A percentile compares a stretch with the other conserved stretches of the same genome.
Evolutionary conservation across 257 asterid species (phyloP).

Genomic region (Thymus quinquecostatus): DNA sequence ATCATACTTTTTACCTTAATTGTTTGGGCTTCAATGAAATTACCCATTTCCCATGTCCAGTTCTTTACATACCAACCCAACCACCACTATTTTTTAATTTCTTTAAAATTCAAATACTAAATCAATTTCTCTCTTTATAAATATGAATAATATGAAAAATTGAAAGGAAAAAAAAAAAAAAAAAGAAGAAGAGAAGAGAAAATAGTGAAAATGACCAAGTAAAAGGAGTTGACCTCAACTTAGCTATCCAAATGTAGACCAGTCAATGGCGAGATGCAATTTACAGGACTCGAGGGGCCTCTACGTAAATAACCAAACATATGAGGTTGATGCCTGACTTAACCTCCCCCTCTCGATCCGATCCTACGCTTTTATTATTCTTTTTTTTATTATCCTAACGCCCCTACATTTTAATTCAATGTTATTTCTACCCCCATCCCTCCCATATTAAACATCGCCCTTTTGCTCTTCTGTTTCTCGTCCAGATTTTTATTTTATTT

Average conservation of each 20-base stretch:
- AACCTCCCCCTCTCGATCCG: conserved; percentile 6
- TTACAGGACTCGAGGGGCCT: background rate
- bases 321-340: background rate
- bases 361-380: background rate
- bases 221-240: conserved; percentile 42
- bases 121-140: too few species aligned
- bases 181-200: background rate
- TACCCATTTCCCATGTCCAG: too few species aligned
- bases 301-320: background rate
- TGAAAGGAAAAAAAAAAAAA: too few species aligned
- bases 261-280: background rate
- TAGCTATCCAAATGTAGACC: conserved; percentile 36
- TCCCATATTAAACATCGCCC: conserved; percentile 18
- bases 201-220: conserved; percentile 38
- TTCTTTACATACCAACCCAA: too few species aligned
- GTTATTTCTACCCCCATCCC: background rate
- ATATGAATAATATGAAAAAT: too few species aligned
- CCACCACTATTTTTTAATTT: too few species aligned
- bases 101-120: too few species aligned
- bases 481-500: background rate
- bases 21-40: too few species aligned
- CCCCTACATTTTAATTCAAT: background rate
- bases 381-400: background rate
- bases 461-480: background rate
- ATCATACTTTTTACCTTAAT: too few species aligned